A percentile compares a stretch with the other conserved stretches of the same genome.
Evolutionary conservation across 345 rosid species (phyloP).

Genomic region (Toxicodendron radicans): DNA sequence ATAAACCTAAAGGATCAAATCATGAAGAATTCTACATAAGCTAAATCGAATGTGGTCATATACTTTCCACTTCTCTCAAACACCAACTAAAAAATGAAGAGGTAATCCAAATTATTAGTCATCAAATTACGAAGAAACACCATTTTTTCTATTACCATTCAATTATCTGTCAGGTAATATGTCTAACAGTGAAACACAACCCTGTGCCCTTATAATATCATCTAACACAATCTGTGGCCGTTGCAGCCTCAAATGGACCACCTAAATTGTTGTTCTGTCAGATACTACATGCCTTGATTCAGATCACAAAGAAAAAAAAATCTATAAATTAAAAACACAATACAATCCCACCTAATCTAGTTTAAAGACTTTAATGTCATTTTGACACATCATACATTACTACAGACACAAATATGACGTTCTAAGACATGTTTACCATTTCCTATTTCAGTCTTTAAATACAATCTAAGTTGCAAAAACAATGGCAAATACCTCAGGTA

Average conservation of each 20-base stretch:
- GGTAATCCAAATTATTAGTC: neutral
- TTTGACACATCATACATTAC: neutral
- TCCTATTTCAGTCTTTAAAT: too few species aligned
- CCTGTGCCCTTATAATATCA: neutral
- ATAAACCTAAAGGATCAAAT: neutral
- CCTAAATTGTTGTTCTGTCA: neutral
- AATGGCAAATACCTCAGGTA: constrained; percentile 65
- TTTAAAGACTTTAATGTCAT: too few species aligned
- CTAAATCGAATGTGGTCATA: neutral
- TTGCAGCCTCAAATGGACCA: neutral
- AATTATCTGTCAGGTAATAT: too few species aligned
- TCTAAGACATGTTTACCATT: neutral
- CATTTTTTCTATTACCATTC: neutral
- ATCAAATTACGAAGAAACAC: neutral
- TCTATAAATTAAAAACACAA: neutral
- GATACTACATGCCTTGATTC: neutral
- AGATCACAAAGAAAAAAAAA: neutral
- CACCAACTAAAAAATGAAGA: neutral
- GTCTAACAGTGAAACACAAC: neutral
- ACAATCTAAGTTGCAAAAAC: constrained; percentile 6
- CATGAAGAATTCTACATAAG: neutral
- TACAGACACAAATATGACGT: neutral
- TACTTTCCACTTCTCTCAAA: neutral
- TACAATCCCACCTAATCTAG: neutral
- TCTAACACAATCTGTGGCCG: neutral